These are phyloP conservation scores for Phytophthora nicotianae DNA, from an alignment of 352 stramenopile species.

Conservation along the genomic window DNA sequence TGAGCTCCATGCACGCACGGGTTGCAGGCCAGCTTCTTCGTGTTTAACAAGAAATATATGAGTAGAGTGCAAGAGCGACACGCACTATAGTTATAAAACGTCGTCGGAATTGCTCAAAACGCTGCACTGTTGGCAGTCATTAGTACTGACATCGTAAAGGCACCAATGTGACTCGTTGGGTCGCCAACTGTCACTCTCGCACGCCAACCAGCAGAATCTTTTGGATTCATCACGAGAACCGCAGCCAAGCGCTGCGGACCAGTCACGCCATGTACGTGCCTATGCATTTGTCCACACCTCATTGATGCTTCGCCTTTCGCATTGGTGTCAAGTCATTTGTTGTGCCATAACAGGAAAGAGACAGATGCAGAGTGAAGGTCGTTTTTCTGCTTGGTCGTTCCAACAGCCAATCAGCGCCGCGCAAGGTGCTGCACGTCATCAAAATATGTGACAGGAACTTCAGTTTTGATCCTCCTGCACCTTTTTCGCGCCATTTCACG, in stretches of 20 bases:
- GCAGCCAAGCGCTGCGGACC: conserved; percentile 3
- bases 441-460: conserved; percentile 17
- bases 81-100: no score
- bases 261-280: conserved; percentile 4
- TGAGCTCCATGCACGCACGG: no score
- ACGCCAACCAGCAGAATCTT: neutral
- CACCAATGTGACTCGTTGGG: no score
- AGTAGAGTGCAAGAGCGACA: no score
- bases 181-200: no score
- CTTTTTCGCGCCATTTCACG: neutral
- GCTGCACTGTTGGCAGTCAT: no score
- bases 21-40: no score
- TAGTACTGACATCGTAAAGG: neutral
- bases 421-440: conserved; percentile 1
- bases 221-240: neutral
- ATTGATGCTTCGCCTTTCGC: conserved; percentile 21
- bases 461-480: conserved; percentile 5
- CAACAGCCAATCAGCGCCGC: conserved; percentile 19
- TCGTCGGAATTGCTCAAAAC: no score
- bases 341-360: conserved; percentile 4
- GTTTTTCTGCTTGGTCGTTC: conserved; percentile 5
- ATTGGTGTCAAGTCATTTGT: neutral
- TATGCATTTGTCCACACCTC: conserved; percentile 18
- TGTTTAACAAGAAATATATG: no score
- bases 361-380: conserved; percentile 3